Evolutionary conservation across 768 basidiomycete genomes (phyloP).

Genomic region (Mycena crocata): DNA sequence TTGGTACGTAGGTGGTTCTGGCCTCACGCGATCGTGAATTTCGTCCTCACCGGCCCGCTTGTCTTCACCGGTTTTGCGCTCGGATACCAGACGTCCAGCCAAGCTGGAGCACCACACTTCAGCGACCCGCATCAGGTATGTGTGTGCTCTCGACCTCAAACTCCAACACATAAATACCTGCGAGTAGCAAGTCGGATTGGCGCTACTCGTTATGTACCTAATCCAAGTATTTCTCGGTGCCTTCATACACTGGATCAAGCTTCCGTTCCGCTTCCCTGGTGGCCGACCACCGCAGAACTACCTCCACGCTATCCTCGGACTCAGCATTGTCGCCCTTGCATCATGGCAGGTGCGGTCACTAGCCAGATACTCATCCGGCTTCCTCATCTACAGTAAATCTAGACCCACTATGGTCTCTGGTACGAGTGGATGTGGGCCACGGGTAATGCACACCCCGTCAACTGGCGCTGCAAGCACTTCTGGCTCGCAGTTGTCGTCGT

Average conservation of each 20-base stretch:
- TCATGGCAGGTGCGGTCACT: conserved; percentile 38
- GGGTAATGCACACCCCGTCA: conserved; percentile 31
- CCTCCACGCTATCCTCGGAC: conserved; percentile 46
- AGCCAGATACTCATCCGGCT: too few relatives aligned
- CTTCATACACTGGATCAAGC: conserved; percentile 53
- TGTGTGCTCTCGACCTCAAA: not conserved
- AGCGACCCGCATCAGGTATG: conserved; percentile 47
- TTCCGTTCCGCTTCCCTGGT: conserved; percentile 38
- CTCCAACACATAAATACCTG: not conserved
- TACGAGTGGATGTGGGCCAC: conserved; percentile 36
- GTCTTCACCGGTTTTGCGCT: conserved; percentile 47
- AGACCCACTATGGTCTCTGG: conserved; percentile 46
- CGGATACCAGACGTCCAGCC: conserved; percentile 39
- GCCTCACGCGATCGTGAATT: conserved; percentile 49
- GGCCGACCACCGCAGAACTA: conserved; percentile 43
- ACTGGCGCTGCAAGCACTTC: conserved; percentile 28
- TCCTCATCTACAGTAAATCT: too few relatives aligned
- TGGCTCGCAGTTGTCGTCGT: conserved; percentile 37
- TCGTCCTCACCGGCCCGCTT: conserved; percentile 46
- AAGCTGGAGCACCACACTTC: conserved; percentile 30
- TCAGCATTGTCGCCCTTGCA: conserved; percentile 50
- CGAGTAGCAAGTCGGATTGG: conserved; percentile 46
- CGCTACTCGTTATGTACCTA: conserved; percentile 52
- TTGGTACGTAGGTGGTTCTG: conserved; percentile 38
- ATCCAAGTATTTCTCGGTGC: conserved; percentile 49